Base-by-base conservation (phyloP, 2,329 filamentous ascomycete species). In the Diaporthe aspalathi region DNA sequence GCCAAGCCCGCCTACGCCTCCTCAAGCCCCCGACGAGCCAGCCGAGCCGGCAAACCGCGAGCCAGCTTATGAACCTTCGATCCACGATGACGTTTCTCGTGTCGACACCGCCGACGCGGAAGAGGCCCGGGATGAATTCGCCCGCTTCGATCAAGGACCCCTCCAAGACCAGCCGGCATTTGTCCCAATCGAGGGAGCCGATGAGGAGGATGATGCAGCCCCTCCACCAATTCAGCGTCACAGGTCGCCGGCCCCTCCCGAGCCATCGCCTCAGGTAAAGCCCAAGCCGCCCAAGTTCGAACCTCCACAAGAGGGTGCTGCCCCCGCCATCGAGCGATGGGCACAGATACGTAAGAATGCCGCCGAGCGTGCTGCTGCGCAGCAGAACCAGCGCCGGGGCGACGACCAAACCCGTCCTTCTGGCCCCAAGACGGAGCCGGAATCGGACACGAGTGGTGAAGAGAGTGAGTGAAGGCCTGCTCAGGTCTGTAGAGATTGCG, bases 301-400 rank as follows among this genome's bases (percentile, higher is more conserved):
- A 35, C 78, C 80, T 32, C 77, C 79, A 3, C 66, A 73, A 8
- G 53, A 69, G 6, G 77, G 79, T 27, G 68, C 75, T 0, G 74
- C 80, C 9, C 84, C 85, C 5, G 83, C 84, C 40, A 87, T 92
- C 74, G 95, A 98, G 79, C 91, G 95, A 68, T 99, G 96, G 96
- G 95, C 95, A 0, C 94, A 97, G 81, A 98, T 98, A 75, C 90
- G 95, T 75, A 95, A 95, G 86, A 98, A 98, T 77, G 96, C 96
- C 14, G 94, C 94, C 4, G 92, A 96, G 73, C 89, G 94, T 72
- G 93, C 89, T 72, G 93, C 89, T 8, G 66, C 67, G 47, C 56
- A 68, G 47, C 56, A 68, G 45, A 54, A 32, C 7, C 87, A 86
- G 68, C 87, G 90, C 73, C 85, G 89, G 53, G 90, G 88, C 68